Base-by-base conservation (phyloP, 1,284 basidiomycete genomes). In the Austropuccinia psidii region DNA sequence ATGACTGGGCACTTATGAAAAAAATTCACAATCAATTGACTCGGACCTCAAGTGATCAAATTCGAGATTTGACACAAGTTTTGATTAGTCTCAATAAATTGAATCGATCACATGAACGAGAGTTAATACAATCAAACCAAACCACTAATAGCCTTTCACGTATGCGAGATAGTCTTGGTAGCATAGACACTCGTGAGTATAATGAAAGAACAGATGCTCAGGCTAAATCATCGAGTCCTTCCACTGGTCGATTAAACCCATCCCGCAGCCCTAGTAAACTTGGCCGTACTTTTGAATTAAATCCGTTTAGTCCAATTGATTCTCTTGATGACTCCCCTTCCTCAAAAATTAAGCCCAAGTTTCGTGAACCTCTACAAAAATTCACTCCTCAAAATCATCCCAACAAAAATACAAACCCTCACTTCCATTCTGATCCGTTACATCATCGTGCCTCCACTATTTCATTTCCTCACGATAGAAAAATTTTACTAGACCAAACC, bases 221-320 rank as follows among this genome's bases (percentile, higher is more conserved):
- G 55, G 24, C 50, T 39, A 31, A 58, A 47, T 45, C 54, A 27
- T 21, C 35, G 4, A 72, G 58, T 62, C 27, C 57, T 31, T 55
- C 69, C 9, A 54, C 43, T 41, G 43, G 47, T 5, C 21, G 19
- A 27, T 62, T 41, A 27, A 72, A 58, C 43, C 29, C 47, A 15
- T 72, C 69, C 6, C 55, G 49, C 27, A 72, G 69, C 54, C 69
- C 69, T n/a, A 62, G 55, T 47, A 72, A 72, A 43, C 69, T 72
- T 4, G 24, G 69, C 15, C 55, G 50, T 15, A 47, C 35, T 21
- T 41, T 41, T 17, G 69, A 60, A n/a, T 47, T 62, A 1, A 52
- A 45, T 29, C 69, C 69, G 11, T 37, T 72, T 9, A 60, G 55
- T n/a, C 39, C 13, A 5, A 72, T 72, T 27, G 58, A 45, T 35